Conservation (phyloP, 805 yeast species). For the Hanseniaspora clermontiae region DNA sequence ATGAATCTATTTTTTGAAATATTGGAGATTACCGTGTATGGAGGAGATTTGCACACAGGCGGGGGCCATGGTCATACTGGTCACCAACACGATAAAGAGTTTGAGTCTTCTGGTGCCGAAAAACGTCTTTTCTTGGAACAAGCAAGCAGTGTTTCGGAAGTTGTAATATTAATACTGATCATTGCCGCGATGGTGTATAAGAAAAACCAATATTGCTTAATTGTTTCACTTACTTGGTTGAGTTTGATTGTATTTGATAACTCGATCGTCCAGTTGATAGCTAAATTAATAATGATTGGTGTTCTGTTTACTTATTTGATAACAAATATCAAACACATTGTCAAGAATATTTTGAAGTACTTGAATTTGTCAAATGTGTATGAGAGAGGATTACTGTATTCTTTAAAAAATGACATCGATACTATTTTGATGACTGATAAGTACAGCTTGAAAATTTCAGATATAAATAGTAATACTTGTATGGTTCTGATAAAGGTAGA, state of each 20-base stretch:
- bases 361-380: conserved; percentile 4
- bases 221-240: neutral
- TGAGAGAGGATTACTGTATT: neutral
- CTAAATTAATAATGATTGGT: neutral
- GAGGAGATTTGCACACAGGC: conserved; percentile 1
- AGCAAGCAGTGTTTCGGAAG: neutral
- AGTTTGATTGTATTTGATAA: neutral
- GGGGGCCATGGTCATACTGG: conserved; percentile 6
- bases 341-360: neutral
- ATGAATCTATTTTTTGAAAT: conserved; percentile 11
- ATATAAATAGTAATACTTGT: neutral
- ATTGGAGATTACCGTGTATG: conserved; percentile 5
- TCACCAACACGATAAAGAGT: conserved; percentile 3
- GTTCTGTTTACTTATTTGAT: neutral
- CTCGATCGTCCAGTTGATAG: neutral
- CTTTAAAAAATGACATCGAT: neutral
- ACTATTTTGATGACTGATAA: conserved; percentile 10
- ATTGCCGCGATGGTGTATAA: neutral
- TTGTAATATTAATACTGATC: neutral
- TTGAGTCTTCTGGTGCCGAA: neutral
- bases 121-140: neutral
- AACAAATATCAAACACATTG: neutral
- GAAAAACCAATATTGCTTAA: neutral
- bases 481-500: conserved; percentile 8
- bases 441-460: neutral